Conservation (phyloP, 2,329 filamentous ascomycete species). For the Claviceps sorghi region DNA sequence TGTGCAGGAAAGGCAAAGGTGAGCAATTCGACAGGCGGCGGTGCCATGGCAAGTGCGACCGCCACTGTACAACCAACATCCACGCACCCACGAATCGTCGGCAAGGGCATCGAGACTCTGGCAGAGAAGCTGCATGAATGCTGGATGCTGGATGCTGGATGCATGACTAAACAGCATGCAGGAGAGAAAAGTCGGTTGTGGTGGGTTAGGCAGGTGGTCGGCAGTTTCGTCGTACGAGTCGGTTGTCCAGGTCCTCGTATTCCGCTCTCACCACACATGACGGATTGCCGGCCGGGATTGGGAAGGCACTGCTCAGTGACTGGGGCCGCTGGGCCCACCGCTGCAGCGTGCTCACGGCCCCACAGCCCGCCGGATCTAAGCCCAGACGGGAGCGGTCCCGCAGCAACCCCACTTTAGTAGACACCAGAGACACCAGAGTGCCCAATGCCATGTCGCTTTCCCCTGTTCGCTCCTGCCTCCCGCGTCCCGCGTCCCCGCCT, state of each 20-base stretch:
- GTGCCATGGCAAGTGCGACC: neutral
- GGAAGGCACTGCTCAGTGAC: constrained; percentile 1
- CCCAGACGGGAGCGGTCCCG: neutral
- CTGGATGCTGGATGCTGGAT: neutral
- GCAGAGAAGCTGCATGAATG: neutral
- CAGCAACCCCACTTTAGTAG: neutral
- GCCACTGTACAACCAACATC: neutral
- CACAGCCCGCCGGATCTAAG: no score
- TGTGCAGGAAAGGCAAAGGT: neutral
- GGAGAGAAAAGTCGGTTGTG: neutral
- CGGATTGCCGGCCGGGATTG: neutral
- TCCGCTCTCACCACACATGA: neutral
- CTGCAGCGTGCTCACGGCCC: no score
- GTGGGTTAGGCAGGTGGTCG: neutral
- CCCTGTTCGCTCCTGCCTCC: no score
- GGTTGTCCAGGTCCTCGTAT: constrained; percentile 1
- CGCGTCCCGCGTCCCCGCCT: no score
- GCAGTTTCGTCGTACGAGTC: neutral
- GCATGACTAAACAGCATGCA: neutral
- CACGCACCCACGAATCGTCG: neutral
- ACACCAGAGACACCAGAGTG: no score
- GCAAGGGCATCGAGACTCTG: neutral
- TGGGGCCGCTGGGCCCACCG: no score
- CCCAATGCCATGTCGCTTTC: no score
- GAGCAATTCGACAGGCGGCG: neutral